Conservation (phyloP, 2,329 filamentous ascomycete genomes). For the Monosporascus sp. region DNA sequence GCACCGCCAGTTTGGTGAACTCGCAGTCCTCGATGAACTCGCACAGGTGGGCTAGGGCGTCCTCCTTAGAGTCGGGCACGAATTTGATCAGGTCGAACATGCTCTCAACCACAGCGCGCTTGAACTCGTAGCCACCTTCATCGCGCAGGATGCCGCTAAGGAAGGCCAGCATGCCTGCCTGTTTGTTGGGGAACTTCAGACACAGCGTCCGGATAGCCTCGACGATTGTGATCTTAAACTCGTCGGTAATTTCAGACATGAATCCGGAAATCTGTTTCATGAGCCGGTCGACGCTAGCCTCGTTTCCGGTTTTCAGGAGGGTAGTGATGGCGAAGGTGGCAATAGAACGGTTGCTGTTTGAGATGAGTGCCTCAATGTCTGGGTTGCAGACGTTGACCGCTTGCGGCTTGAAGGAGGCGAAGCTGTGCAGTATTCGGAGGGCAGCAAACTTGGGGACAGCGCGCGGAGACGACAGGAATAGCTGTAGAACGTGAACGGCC, state of each 20-base stretch:
- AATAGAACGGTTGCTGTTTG: slow-evolving; percentile 94
- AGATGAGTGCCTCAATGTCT: slow-evolving; percentile 94
- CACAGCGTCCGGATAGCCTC: slow-evolving; percentile 95
- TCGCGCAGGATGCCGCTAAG: slow-evolving; percentile 94
- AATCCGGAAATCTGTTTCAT: slow-evolving; percentile 99
- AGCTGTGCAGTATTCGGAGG: slow-evolving; percentile 91
- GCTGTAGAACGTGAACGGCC: slow-evolving; percentile 89
- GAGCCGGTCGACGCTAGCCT: slow-evolving; percentile 89
- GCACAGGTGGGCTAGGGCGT: slow-evolving; percentile 88
- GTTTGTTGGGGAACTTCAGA: slow-evolving; percentile 96
- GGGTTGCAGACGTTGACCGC: slow-evolving; percentile 92
- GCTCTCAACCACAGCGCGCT: slow-evolving; percentile 94
- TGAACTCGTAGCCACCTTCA: slow-evolving; percentile 97
- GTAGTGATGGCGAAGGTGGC: slow-evolving; percentile 98
- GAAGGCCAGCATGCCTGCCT: slow-evolving; percentile 96
- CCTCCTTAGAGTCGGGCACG: slow-evolving; percentile 78
- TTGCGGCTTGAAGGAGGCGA: slow-evolving; percentile 92
- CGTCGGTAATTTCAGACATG: slow-evolving; percentile 98
- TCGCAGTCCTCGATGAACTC: slow-evolving; percentile 99
- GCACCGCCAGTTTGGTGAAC: slow-evolving; percentile 94
- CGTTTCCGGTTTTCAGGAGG: slow-evolving; percentile 95
- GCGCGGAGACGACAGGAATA: slow-evolving; percentile 92
- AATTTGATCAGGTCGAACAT: slow-evolving; percentile 99
- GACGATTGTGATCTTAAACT: slow-evolving; percentile 99
- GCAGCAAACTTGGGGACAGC: slow-evolving; percentile 97